Evolutionary conservation across 345 rosid species (phyloP).

Genomic region (Populus tremula): DNA sequence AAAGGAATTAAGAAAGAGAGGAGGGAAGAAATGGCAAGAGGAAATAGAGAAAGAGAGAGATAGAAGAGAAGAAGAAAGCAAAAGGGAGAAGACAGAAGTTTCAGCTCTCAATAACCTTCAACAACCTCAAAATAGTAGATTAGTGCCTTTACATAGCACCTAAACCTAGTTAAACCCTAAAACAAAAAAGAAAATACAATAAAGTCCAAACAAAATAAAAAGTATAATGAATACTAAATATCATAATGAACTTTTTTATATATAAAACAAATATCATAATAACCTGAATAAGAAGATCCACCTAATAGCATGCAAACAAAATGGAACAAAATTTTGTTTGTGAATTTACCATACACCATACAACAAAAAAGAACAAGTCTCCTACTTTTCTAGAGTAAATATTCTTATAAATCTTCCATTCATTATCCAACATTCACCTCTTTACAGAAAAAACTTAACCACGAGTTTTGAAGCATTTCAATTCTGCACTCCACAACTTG

Average conservation of each 20-base stretch:
- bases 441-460: not conserved
- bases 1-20: not conserved
- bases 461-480: not conserved
- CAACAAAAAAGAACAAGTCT: not conserved
- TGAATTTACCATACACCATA: too few species aligned
- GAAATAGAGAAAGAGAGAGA: too few species aligned
- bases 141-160: not conserved
- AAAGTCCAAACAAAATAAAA: too few species aligned
- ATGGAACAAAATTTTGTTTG: too few species aligned
- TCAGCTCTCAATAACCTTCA: not conserved
- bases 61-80: not conserved
- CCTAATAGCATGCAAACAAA: not conserved
- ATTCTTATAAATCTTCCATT: not conserved
- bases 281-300: not conserved
- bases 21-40: not conserved
- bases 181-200: too few species aligned
- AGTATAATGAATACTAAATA: too few species aligned
- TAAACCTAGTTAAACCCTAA: not conserved
- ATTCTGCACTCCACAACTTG: not conserved
- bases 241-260: not conserved
- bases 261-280: not conserved
- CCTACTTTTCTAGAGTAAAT: not conserved
- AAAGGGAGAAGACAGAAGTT: not conserved
- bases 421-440: not conserved
- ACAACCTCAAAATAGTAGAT: not conserved